These are phyloP conservation scores for Lipomyces yamadae DNA, from an alignment of 805 yeast genomes.

Conservation along the genomic window DNA sequence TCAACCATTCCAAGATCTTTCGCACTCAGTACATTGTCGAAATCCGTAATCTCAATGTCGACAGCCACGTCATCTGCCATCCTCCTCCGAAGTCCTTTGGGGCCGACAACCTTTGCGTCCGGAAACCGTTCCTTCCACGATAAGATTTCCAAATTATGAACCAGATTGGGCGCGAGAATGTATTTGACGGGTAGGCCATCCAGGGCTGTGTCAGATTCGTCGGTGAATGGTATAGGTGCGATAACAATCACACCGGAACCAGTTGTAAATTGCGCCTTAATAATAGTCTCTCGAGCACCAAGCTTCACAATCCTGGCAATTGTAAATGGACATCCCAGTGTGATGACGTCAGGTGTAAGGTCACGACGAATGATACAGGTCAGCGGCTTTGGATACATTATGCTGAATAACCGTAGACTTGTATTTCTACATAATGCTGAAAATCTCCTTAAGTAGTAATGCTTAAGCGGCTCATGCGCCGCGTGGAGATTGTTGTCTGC, in stretches of 20 bases:
- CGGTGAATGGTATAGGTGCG: constrained; percentile 24
- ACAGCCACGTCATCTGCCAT: constrained; percentile 40
- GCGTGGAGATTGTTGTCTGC: no score
- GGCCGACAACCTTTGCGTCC: constrained; percentile 58
- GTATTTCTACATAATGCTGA: no score
- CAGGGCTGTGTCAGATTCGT: neutral
- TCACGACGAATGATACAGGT: constrained; percentile 7
- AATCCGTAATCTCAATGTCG: constrained; percentile 50
- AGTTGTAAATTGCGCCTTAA: constrained; percentile 21
- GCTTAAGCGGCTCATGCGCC: no score
- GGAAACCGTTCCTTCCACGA: constrained; percentile 59
- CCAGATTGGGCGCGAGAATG: constrained; percentile 64
- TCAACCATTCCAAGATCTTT: constrained; percentile 45
- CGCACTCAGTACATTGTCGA: constrained; percentile 46
- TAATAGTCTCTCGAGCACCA: constrained; percentile 27
- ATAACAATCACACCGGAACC: constrained; percentile 20
- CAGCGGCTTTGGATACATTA: neutral
- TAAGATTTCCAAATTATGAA: constrained; percentile 67
- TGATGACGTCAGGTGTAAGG: constrained; percentile 7
- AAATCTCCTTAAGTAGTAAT: no score
- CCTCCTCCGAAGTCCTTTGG: constrained; percentile 46
- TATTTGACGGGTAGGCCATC: constrained; percentile 38
- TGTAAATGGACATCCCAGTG: constrained; percentile 23
- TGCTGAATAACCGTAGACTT: neutral
- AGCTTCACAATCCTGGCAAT: constrained; percentile 14